Base-by-base conservation (phyloP, 2,329 filamentous ascomycete species). In the Xylaria sp. region DNA sequence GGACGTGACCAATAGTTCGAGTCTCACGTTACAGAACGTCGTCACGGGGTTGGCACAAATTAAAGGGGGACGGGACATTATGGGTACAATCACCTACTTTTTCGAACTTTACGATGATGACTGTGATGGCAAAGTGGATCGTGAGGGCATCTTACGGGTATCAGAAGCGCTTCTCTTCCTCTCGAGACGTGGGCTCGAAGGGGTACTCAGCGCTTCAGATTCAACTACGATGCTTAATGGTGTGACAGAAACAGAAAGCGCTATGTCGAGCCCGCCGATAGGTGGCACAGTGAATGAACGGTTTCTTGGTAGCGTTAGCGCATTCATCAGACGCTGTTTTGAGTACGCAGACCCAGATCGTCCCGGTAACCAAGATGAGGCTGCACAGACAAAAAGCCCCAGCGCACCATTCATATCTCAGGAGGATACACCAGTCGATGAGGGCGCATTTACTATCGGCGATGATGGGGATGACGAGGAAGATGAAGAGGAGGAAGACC, bases 61-160 rank as follows among this genome's bases (percentile, higher is more conserved):
- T 76, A 98, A 97, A 79, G 95, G 96, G 9, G 94, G 92, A 64
- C 90, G 91, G 56, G 96, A 99, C 80, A 97, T 99, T 73, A 97
- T 99, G 95, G 93, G 93, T 36, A 96, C 93, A 67, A 98, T 99
- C 77, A 96, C 90, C 68, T 98, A 98, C 81, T 98, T 99, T 80
- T 99, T 99, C 75, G 93, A 97, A 76, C 88, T 99, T 0, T 97
- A 98, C 79, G 96, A 99, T 77, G 95, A 99, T 73, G 92, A 95
- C 75, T 88, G 90, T 1, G 94, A 97, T 77, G 96, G 96, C 31
- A 93, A 89, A 74, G 94, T 99, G 5, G 96, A 98, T 76, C 89
- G 96, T 11, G 96, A 99, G 80, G 96, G 96, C 6, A 99, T 99
- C 66, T 81, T 99, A 53, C 87, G 94, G 54, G 98, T 99, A 77